phyloP scores from a whole-genome alignment of 148 eudicot species.

The Camellia japonica region DNA sequence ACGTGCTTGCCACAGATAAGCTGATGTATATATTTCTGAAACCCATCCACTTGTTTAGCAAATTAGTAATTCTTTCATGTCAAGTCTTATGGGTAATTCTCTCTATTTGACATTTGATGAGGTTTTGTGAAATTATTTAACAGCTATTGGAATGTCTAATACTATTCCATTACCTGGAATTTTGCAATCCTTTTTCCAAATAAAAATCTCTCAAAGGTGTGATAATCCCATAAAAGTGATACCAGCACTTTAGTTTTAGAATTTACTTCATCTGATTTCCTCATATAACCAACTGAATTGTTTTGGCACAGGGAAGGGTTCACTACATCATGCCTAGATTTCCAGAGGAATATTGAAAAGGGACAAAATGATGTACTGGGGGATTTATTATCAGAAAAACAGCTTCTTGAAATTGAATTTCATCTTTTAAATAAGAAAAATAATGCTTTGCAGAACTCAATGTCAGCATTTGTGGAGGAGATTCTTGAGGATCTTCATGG shows the following conservation, averaged over 20 bases:
- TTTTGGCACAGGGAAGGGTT: too few species aligned
- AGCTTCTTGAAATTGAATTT: conserved; percentile 41
- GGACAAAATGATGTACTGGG: conserved; percentile 29
- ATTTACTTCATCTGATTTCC: too few species aligned
- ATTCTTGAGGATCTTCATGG: conserved; percentile 44
- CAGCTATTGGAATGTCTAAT: background rate
- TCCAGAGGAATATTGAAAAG: conserved; percentile 21
- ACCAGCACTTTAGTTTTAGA: too few species aligned
- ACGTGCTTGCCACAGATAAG: too few species aligned
- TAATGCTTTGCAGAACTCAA: conserved; percentile 27
- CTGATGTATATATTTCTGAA: too few species aligned
- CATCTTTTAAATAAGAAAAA: conserved; percentile 27
- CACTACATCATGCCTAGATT: too few species aligned
- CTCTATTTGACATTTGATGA: background rate
- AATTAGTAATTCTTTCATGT: too few species aligned
- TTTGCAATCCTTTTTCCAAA: background rate
- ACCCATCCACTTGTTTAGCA: too few species aligned
- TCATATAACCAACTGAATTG: too few species aligned
- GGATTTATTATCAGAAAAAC: conserved; percentile 42
- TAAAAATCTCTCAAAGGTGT: too few species aligned
- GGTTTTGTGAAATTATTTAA: background rate
- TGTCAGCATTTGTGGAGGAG: conserved; percentile 40
- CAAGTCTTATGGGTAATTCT: too few species aligned
- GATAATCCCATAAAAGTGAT: too few species aligned
- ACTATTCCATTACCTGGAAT: background rate